Percentiles rank a stretch among this genome's conserved stretches.
phyloP scores from a whole-genome alignment of 441 rosid species.

The Populus tomentosa region DNA sequence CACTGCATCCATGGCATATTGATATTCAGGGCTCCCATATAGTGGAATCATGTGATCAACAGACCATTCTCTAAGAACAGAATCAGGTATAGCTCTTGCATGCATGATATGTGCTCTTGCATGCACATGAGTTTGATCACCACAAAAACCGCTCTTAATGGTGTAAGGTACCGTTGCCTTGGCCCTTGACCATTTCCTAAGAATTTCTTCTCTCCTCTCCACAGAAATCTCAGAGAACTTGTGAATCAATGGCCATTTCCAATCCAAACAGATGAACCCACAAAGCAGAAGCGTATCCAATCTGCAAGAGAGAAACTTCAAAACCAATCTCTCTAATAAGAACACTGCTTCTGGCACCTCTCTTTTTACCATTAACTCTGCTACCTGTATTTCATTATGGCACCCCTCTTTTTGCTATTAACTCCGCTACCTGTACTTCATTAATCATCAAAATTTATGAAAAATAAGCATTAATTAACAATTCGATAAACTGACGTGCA shows the following conservation, averaged over 20 bases:
- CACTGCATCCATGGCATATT: conserved; percentile 56
- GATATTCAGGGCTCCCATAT: conserved; percentile 49
- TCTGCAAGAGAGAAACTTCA: conserved; percentile 60
- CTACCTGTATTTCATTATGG: background rate
- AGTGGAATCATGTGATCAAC: conserved; percentile 43
- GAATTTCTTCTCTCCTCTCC: conserved; percentile 47
- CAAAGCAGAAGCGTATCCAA: conserved; percentile 71
- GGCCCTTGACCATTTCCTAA: conserved; percentile 67
- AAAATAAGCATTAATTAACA: too few relatives aligned
- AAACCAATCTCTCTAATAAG: conserved; percentile 31
- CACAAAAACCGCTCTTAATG: conserved; percentile 46
- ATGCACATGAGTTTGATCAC: conserved; percentile 45
- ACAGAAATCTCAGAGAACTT: conserved; percentile 60
- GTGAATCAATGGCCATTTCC: conserved; percentile 68
- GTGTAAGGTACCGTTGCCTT: conserved; percentile 28
- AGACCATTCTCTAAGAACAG: conserved; percentile 58
- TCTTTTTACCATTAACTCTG: background rate
- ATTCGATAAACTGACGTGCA: too few relatives aligned
- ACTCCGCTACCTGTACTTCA: too few relatives aligned
- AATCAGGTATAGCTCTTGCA: conserved; percentile 11
- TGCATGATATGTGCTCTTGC: conserved; percentile 38
- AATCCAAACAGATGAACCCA: conserved; percentile 51
- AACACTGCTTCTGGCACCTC: conserved; percentile 35
- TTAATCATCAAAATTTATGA: too few relatives aligned
- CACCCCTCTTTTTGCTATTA: conserved; percentile 9